Evolutionary conservation across 345 rosid species (phyloP), one percentile per base, ranked within the genome.

Genomic region (Cardamine chenopodiifolia): DNA sequence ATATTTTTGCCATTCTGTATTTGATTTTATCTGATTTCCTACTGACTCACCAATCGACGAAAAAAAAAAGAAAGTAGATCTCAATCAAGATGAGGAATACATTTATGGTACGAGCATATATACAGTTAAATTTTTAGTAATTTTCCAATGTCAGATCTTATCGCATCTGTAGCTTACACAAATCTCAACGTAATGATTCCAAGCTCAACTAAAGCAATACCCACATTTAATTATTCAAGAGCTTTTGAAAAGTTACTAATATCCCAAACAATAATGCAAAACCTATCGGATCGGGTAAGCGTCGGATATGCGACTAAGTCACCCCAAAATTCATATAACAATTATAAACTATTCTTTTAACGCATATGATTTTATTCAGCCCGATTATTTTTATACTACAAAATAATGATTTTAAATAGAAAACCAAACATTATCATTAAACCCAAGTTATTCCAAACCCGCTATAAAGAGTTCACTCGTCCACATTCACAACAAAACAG

Each of bases 81-180:
- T 37, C 45, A 31, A 57, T 4, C 23, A 50, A 72, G 45, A 52
- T 28, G 4, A 29, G 19, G 2, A 29, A 29, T 42, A 55, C 47
- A 65, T 73, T 73, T 64, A 73, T 64, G 25, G 42, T 62, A 72
- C 39, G 68, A 52, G 1, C 37, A 52, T 31, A 49, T 0, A 29
- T 29, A 29, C 7, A 5, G 62, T 7, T 32, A 14, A 6, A 44
- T 13, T 4, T 25, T 18, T 18, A 4, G 6, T 39, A 13, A 22
- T 47, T 65, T 73, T 57, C 72, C 78, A 74, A 74, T 37, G 59
- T 26, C 59, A 66, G 78, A 74, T 74, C 78, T 66, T 62, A 54
- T 73, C 63, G 55, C 64, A 52, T 54, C 7, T 9, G 15, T 14
- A 29, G 45, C 55, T 48, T 48, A 37, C 67, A 26, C 35, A 54